A percentile compares a stretch with the other conserved stretches of the same genome.
Evolutionary conservation across 1,284 basidiomycete species (phyloP).

Genomic region (Uromyces viciae-fabae): DNA sequence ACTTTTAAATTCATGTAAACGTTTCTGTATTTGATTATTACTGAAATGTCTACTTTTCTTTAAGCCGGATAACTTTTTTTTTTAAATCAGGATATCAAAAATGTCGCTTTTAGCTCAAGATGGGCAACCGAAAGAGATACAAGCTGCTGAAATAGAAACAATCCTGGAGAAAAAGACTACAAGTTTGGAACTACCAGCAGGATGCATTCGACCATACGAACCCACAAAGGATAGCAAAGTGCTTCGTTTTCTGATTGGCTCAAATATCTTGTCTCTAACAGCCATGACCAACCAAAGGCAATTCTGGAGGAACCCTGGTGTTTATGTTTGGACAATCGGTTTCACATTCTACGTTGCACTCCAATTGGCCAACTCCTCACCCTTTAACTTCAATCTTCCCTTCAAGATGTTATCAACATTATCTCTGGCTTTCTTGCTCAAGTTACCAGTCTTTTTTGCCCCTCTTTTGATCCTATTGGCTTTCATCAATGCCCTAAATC

Average conservation of each 20-base stretch:
- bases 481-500: slow-evolving; percentile 27
- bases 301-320: slow-evolving; percentile 36
- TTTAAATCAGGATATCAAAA: too few relatives aligned
- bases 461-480: slow-evolving; percentile 33
- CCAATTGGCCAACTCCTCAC: not conserved
- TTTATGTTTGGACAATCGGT: slow-evolving; percentile 36
- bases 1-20: too few relatives aligned
- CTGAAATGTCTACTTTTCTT: too few relatives aligned
- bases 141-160: too few relatives aligned
- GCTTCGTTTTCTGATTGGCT: slow-evolving; percentile 21
- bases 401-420: not conserved
- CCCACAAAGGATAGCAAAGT: slow-evolving; percentile 23
- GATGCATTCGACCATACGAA: slow-evolving; percentile 1
- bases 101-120: too few relatives aligned
- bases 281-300: not conserved
- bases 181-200: too few relatives aligned
- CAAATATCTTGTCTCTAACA: slow-evolving; percentile 4
- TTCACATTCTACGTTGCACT: slow-evolving; percentile 24
- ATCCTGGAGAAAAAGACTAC: too few relatives aligned
- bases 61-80: too few relatives aligned
- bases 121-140: too few relatives aligned
- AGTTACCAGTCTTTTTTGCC: slow-evolving; percentile 24
- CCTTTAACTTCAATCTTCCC: not conserved
- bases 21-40: too few relatives aligned
- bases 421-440: not conserved